These are phyloP conservation scores for Tetradesmus lagerheimii DNA, from an alignment of 139 green algal genomes.

Conservation along the genomic window DNA sequence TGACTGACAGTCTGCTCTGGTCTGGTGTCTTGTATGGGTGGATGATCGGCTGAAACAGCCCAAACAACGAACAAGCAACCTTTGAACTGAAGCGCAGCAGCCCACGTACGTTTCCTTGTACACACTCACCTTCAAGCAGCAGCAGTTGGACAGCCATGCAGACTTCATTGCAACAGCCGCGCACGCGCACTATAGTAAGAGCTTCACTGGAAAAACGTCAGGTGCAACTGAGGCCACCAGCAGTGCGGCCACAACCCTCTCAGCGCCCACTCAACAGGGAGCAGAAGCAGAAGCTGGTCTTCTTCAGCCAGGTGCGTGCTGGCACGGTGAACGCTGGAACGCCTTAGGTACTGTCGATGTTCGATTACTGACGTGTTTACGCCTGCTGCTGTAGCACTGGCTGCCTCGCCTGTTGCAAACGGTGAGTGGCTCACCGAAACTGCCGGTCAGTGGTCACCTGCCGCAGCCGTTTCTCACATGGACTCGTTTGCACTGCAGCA, in stretches of 20 bases:
- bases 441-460: neutral
- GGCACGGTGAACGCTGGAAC: neutral
- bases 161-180: neutral
- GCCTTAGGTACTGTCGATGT: neutral
- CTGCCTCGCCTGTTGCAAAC: conserved; percentile 18
- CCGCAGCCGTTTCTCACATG: neutral
- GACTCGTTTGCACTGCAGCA: neutral
- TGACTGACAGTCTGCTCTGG: neutral
- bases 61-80: neutral
- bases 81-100: neutral
- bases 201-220: neutral
- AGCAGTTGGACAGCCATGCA: neutral
- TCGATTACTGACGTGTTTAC: neutral
- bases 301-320: conserved; percentile 18
- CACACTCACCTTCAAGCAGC: neutral
- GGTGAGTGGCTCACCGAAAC: neutral
- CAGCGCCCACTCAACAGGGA: neutral
- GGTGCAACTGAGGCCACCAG: neutral
- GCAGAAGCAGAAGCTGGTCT: conserved; percentile 11
- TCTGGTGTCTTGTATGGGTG: neutral
- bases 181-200: neutral
- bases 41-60: neutral
- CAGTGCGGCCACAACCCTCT: neutral
- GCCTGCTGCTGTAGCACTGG: conserved; percentile 16
- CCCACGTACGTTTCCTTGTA: neutral